Evolutionary conservation across 2,329 filamentous ascomycete species (phyloP), one percentile per base, ranked within the genome.

Genomic region (Fonsecaea pugnacius): DNA sequence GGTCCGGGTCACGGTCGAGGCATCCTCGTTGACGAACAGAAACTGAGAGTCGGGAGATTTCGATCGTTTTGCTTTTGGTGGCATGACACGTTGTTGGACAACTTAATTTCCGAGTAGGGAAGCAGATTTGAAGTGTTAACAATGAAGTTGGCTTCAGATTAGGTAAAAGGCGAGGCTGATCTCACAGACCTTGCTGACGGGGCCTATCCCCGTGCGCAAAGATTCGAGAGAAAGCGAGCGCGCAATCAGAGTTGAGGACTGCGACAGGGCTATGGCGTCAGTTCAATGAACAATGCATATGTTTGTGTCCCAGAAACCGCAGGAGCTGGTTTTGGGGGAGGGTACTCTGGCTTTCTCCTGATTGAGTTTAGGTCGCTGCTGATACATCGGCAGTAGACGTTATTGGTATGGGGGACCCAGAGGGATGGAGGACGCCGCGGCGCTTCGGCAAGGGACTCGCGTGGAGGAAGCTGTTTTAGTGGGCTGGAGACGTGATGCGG

Each of bases 11-110:
- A 68, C 60, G 18, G 66, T 68, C 12, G 62, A 62, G 24, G 67
- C 65, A 51, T 67, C 67, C 53, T 69, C 67, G 52, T 67, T 69
- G 51, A 69, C 67, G 46, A 69, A 69, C 62, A 69, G 55, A 58
- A 67, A 69, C 33, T 53, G 64, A 14, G 67, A 62, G 33, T 64
- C 65, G 50, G 62, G 60, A 12, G 63, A 66, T 57, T 68, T 58
- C 16, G 66, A 57, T 56, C 64, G 52, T 60, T 67, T 68, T 18
- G 58, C 30, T 50, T 66, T 66, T 16, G 64, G 62, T 51, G 66
- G 64, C 66, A 68, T 68, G 62, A 40, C 59, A 61, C 63, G 38
- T 43, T 21, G 51, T 18, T 56, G 32, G 48, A n/a, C 43, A 27
- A 48, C n/a, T 48, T 32, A 58, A 24, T 36, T 56, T 43, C 33